Conservation (phyloP, 805 yeast genomes). For the Hanseniaspora opuntiae region DNA sequence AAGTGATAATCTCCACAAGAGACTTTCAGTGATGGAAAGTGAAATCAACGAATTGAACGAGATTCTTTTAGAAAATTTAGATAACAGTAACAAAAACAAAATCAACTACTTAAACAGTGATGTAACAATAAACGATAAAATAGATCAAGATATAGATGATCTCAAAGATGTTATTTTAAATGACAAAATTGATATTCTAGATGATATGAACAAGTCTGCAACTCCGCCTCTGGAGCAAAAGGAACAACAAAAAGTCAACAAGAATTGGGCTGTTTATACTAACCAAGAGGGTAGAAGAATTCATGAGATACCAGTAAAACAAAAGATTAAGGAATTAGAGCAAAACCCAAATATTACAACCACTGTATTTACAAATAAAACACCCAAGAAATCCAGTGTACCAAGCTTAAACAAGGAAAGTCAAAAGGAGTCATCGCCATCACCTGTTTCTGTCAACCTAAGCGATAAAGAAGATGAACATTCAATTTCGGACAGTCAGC, state of each 20-base stretch:
- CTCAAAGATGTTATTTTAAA: not conserved
- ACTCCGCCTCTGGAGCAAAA: not conserved
- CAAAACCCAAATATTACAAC: not conserved
- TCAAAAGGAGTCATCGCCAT: no score
- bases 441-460: no score
- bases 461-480: no score
- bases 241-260: not conserved
- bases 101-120: not conserved
- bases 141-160: conserved; percentile 1
- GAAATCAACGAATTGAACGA: conserved; percentile 26
- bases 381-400: no score
- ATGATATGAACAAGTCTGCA: not conserved
- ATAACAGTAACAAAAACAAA: conserved; percentile 12
- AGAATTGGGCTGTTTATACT: conserved; percentile 8
- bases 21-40: conserved; percentile 25
- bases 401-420: no score
- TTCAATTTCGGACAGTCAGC: not conserved
- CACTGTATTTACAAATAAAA: not conserved
- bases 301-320: conserved; percentile 8
- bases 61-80: conserved; percentile 25
- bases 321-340: conserved; percentile 3
- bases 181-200: not conserved
- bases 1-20: conserved; percentile 21
- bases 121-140: not conserved
- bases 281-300: conserved; percentile 12